Evolutionary conservation across 345 rosid species (phyloP).

Genomic region (Salix exigua): DNA sequence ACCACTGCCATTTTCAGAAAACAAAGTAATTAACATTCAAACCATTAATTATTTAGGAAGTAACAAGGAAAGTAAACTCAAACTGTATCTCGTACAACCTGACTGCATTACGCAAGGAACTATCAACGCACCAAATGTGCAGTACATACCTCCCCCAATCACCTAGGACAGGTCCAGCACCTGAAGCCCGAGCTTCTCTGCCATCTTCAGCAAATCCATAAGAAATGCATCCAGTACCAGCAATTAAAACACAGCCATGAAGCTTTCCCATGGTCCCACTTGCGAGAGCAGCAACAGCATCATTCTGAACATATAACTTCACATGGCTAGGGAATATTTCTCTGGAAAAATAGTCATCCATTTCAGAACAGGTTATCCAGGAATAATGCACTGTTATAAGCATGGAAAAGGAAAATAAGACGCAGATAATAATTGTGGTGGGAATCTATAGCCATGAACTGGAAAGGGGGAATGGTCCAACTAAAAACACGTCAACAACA

Average conservation of each 20-base stretch:
- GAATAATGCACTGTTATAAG: neutral
- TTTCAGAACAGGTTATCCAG: neutral
- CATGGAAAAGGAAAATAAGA: neutral
- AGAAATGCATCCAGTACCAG: constrained; percentile 91
- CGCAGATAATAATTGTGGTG: neutral
- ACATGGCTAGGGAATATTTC: constrained; percentile 73
- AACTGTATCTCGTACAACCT: neutral
- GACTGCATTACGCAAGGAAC: neutral
- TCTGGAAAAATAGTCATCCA: constrained; percentile 33
- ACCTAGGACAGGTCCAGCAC: constrained; percentile 90
- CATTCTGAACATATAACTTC: constrained; percentile 74
- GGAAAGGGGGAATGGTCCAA: neutral
- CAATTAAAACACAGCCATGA: constrained; percentile 91
- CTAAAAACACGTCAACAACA: neutral
- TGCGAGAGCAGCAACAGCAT: constrained; percentile 90
- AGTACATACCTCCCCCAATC: constrained; percentile 86
- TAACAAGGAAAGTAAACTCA: neutral
- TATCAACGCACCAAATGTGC: neutral
- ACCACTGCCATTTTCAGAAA: neutral
- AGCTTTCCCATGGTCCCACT: constrained; percentile 95
- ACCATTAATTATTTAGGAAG: neutral
- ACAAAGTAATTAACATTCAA: neutral
- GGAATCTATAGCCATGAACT: neutral
- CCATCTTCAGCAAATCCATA: constrained; percentile 91
- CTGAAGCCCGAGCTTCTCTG: constrained; percentile 86